Evolutionary conservation across 768 basidiomycete species (phyloP).

Genomic region (Boletus rubroflammeus): DNA sequence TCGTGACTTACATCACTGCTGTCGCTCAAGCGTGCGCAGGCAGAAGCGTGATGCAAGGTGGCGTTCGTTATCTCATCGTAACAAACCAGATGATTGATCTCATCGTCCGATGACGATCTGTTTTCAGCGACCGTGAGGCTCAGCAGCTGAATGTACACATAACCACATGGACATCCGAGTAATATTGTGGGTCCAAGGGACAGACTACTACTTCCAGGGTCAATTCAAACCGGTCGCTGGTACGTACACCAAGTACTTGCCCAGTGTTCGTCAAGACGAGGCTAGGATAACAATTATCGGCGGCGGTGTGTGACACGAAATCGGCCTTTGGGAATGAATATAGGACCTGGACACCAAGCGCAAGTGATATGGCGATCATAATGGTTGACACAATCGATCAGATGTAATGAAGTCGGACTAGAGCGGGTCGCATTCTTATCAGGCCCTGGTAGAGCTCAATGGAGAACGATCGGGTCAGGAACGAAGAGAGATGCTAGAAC

Average conservation of each 20-base stretch:
- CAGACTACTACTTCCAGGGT: too few relatives aligned
- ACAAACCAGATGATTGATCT: constrained; percentile 1
- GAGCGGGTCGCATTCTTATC: too few relatives aligned
- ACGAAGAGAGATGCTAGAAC: constrained; percentile 1
- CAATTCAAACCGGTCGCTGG: background rate
- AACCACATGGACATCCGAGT: background rate
- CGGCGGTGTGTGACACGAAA: constrained; percentile 2
- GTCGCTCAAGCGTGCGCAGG: background rate
- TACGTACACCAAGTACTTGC: background rate
- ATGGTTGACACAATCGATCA: background rate
- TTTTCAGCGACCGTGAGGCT: background rate
- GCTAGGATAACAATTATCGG: constrained; percentile 15
- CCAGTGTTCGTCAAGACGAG: background rate
- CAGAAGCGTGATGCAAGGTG: background rate
- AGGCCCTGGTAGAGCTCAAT: too few relatives aligned
- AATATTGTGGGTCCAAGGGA: constrained; percentile 19
- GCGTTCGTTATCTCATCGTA: background rate
- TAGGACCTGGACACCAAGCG: background rate
- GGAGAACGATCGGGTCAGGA: background rate
- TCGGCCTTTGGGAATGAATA: too few relatives aligned
- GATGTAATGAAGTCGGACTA: background rate
- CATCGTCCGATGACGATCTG: constrained; percentile 1
- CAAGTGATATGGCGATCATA: background rate
- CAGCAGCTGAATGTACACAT: background rate
- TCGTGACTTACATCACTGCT: constrained; percentile 14